A percentile compares a stretch with the other conserved stretches of the same genome.
Evolutionary conservation across 495 filamentous ascomycete genomes (phyloP).

Genomic region (Penicillium herquei): DNA sequence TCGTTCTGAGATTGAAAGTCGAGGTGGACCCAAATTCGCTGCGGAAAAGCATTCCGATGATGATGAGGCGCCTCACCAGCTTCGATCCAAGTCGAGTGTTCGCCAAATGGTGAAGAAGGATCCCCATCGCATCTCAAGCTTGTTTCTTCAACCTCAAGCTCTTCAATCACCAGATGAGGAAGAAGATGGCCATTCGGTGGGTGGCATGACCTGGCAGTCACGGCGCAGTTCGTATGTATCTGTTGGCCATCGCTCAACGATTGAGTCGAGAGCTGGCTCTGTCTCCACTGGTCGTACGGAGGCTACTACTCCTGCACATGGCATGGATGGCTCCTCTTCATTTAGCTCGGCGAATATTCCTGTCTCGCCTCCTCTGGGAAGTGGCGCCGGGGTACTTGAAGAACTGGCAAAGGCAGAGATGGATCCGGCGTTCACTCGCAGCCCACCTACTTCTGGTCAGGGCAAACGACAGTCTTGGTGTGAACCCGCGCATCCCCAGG

Average conservation of each 20-base stretch:
- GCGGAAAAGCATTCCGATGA: conserved; percentile 48
- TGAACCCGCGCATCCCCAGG: conserved; percentile 9
- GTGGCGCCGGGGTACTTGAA: conserved; percentile 13
- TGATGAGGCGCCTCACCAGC: conserved; percentile 31
- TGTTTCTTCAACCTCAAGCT: conserved; percentile 55
- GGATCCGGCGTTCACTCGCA: conserved; percentile 16
- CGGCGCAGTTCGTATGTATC: conserved; percentile 32
- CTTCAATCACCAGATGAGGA: conserved; percentile 23
- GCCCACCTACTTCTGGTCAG: conserved; percentile 25
- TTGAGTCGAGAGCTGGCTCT: conserved; percentile 33
- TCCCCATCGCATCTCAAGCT: conserved; percentile 59
- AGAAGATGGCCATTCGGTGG: conserved; percentile 25
- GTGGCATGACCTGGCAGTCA: conserved; percentile 26
- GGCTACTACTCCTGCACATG: conserved; percentile 16
- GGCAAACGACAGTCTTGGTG: conserved; percentile 29
- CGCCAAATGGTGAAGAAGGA: conserved; percentile 47
- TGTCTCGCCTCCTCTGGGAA: conserved; percentile 12
- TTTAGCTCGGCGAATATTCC: conserved; percentile 16
- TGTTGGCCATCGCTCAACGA: conserved; percentile 29
- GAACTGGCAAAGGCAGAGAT: conserved; percentile 12
- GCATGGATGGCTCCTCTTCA: conserved; percentile 11
- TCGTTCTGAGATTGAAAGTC: conserved; percentile 63
- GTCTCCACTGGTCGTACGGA: conserved; percentile 33
- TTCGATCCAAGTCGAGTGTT: conserved; percentile 39
- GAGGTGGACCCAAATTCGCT: conserved; percentile 65